Conservation (phyloP, 257 asterid genomes). For the Penstemon barbatus region DNA sequence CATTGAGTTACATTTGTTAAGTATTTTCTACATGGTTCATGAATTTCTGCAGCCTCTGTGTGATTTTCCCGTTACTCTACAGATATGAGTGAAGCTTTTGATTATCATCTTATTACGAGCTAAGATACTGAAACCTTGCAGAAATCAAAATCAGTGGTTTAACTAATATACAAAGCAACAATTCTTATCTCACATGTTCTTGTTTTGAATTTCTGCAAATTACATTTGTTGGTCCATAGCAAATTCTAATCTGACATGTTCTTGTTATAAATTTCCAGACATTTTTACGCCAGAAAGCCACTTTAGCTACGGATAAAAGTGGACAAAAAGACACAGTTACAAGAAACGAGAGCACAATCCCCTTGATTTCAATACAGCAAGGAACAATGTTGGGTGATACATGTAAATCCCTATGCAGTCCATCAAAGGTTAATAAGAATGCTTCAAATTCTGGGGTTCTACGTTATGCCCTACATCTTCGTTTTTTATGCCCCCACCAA, state of each 20-base stretch:
- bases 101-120: neutral
- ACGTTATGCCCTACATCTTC: constrained; percentile 88
- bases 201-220: neutral
- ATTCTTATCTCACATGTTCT: neutral
- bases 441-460: constrained; percentile 60
- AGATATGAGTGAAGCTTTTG: constrained; percentile 4
- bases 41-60: constrained; percentile 3
- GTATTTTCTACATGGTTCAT: constrained; percentile 6
- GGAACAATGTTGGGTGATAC: constrained; percentile 30
- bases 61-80: neutral
- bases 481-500: constrained; percentile 67
- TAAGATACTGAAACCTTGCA: neutral
- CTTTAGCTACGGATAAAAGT: constrained; percentile 57
- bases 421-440: constrained; percentile 58
- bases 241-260: constrained; percentile 13
- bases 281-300: constrained; percentile 80
- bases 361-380: constrained; percentile 30
- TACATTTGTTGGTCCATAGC: neutral
- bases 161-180: neutral
- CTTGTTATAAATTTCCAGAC: constrained; percentile 48
- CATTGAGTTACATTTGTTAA: neutral
- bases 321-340: constrained; percentile 41
- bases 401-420: constrained; percentile 36
- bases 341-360: constrained; percentile 36
- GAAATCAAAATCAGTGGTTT: neutral